Conservation (phyloP, 148 eudicot species). For the Euryodendron excelsum region DNA sequence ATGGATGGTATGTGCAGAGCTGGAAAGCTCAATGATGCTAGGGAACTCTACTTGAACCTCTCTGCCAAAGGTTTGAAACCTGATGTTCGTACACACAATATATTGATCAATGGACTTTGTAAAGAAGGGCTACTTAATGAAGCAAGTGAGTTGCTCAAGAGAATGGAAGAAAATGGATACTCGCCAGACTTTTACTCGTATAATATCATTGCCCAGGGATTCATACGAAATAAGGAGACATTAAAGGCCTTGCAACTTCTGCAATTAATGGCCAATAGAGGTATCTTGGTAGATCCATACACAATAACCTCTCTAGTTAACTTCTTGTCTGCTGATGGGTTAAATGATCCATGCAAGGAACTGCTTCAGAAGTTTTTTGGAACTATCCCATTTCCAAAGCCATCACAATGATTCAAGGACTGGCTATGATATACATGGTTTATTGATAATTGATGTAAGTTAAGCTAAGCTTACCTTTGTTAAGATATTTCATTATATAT, state of each 20-base stretch:
- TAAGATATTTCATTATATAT: no score
- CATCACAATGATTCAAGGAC: no score
- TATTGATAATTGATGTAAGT: no score
- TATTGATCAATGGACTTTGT: no score
- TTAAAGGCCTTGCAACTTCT: background rate
- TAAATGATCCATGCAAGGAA: background rate
- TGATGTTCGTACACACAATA: no score
- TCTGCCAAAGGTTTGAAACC: no score
- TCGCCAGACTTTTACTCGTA: constrained; percentile 16
- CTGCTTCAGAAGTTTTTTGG: background rate
- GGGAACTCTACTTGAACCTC: no score
- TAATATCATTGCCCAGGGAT: constrained; percentile 8
- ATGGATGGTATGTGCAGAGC: background rate
- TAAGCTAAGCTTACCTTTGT: no score
- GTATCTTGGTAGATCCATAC: background rate
- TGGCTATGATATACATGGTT: no score
- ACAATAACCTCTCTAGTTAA: background rate
- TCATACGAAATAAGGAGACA: background rate
- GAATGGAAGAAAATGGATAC: background rate
- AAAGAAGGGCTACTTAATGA: no score
- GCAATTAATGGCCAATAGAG: background rate
- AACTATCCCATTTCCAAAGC: background rate
- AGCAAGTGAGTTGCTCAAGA: no score
- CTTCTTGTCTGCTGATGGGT: background rate
- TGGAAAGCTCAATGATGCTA: no score